Percentiles rank a stretch among this genome's conserved stretches.
phyloP scores from a whole-genome alignment of 1,284 basidiomycete genomes.

The Blastosporella zonata region DNA sequence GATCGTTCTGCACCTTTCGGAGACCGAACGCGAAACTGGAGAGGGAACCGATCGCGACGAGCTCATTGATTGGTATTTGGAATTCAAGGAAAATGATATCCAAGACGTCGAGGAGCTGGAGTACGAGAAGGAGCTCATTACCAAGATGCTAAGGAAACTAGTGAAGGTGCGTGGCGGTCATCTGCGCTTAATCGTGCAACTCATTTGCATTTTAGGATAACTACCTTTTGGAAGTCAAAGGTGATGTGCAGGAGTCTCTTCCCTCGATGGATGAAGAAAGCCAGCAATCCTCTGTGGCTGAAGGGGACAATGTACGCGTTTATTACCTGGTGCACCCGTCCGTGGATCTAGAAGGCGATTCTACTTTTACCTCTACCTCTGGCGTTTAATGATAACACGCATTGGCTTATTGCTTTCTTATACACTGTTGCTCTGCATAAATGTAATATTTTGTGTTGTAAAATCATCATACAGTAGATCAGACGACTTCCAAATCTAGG shows the following conservation, averaged over 20 bases:
- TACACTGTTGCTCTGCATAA: slow-evolving; percentile 9
- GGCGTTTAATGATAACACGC: slow-evolving; percentile 13
- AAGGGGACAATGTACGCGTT: slow-evolving; percentile 60
- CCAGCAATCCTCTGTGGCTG: slow-evolving; percentile 43
- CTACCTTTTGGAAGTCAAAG: slow-evolving; percentile 80
- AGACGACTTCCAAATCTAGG: slow-evolving; percentile 2
- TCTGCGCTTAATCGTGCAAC: slow-evolving; percentile 2
- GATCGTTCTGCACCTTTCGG: slow-evolving; percentile 80
- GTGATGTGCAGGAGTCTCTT: slow-evolving; percentile 78
- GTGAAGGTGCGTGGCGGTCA: slow-evolving; percentile 67
- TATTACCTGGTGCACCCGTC: slow-evolving; percentile 82
- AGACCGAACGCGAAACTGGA: slow-evolving; percentile 75
- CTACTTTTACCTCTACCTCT: slow-evolving; percentile 36
- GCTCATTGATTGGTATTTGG: slow-evolving; percentile 95
- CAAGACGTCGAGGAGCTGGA: slow-evolving; percentile 89
- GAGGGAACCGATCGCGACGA: slow-evolving; percentile 85
- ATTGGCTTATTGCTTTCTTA: slow-evolving; percentile 15
- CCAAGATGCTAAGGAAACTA: slow-evolving; percentile 86
- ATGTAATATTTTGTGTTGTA: slow-evolving; percentile 7
- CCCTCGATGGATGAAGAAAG: slow-evolving; percentile 60
- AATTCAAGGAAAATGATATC: slow-evolving; percentile 82
- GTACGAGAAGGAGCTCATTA: slow-evolving; percentile 86
- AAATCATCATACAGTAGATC: neutral
- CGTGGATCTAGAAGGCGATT: slow-evolving; percentile 62
- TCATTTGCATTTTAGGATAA: slow-evolving; percentile 58